A percentile compares a stretch with the other conserved stretches of the same genome.
These are phyloP conservation scores for Pogostemon cablin DNA, from an alignment of 257 asterid genomes.

Conservation along the genomic window DNA sequence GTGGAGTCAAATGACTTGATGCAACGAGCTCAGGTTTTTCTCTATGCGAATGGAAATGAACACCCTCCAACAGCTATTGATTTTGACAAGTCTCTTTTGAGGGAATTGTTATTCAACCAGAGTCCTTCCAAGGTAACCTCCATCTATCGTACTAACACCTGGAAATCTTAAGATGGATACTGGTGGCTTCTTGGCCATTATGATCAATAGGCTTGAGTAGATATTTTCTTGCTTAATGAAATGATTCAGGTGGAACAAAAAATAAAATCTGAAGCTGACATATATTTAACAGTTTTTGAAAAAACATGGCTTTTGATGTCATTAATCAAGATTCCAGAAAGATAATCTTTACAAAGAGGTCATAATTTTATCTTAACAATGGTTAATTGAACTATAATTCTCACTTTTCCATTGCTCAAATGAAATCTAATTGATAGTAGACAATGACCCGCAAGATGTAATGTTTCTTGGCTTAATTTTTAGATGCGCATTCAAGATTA, in stretches of 20 bases:
- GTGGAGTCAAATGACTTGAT: slow-evolving; percentile 79
- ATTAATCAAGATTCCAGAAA: not conserved
- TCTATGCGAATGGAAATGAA: slow-evolving; percentile 80
- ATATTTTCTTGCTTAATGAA: not conserved
- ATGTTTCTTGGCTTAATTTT: no score
- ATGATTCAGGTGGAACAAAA: not conserved
- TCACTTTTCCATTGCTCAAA: no score
- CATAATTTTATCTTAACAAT: not conserved
- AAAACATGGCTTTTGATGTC: not conserved
- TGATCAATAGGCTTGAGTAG: not conserved
- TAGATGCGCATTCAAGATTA: no score
- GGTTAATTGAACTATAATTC: not conserved
- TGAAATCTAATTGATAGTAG: no score
- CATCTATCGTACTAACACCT: not conserved
- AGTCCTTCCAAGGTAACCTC: slow-evolving; percentile 83
- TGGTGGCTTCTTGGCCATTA: not conserved
- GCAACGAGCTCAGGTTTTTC: slow-evolving; percentile 79
- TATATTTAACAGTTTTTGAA: slow-evolving; percentile 3
- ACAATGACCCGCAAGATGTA: no score
- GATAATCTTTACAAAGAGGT: not conserved
- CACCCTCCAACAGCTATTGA: slow-evolving; percentile 92
- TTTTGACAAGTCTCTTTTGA: slow-evolving; percentile 72
- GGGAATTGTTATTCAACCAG: slow-evolving; percentile 87
- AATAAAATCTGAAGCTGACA: not conserved
- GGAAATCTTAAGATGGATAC: not conserved